Percentiles rank a stretch among this genome's conserved stretches.
Evolutionary conservation across 1,284 basidiomycete species (phyloP).

Genomic region (Sporisorium reilianum): DNA sequence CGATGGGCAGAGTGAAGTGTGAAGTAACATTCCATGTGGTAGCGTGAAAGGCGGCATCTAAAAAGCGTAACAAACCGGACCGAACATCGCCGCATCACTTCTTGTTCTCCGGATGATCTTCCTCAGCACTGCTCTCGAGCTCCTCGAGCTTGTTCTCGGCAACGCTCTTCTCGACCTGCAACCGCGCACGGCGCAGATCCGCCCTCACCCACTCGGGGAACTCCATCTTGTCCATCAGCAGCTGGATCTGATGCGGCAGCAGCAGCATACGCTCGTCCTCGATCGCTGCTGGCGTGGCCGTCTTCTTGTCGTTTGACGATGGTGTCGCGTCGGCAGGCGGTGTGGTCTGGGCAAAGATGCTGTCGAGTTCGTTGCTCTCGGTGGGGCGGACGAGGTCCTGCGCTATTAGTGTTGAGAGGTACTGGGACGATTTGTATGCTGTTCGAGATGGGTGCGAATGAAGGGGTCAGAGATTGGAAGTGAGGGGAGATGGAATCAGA

Average conservation of each 20-base stretch:
- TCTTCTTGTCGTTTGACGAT: conserved; percentile 3
- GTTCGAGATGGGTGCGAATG: background rate
- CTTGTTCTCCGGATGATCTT: conserved; percentile 24
- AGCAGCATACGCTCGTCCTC: conserved; percentile 46
- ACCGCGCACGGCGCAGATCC: conserved; percentile 43
- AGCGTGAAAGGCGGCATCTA: conserved; percentile 2
- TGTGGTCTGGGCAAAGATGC: conserved; percentile 34
- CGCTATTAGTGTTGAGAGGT: conserved; percentile 49
- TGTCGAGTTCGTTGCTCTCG: conserved; percentile 54
- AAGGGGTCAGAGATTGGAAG: background rate
- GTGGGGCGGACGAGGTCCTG: conserved; percentile 52
- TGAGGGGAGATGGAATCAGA: background rate
- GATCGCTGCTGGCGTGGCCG: conserved; percentile 3
- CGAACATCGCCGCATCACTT: too few relatives aligned
- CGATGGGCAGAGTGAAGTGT: background rate
- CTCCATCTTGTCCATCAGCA: conserved; percentile 46
- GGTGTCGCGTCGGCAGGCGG: conserved; percentile 5
- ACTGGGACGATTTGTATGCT: conserved; percentile 61
- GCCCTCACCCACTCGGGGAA: conserved; percentile 48
- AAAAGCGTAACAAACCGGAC: too few relatives aligned
- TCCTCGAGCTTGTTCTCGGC: conserved; percentile 49
- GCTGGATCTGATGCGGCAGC: conserved; percentile 33
- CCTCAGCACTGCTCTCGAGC: conserved; percentile 39
- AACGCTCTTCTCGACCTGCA: conserved; percentile 41
- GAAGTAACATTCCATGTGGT: background rate